These are phyloP conservation scores for Monosporascus cannonballus DNA, from an alignment of 2,329 filamentous ascomycete genomes.

Conservation along the genomic window DNA sequence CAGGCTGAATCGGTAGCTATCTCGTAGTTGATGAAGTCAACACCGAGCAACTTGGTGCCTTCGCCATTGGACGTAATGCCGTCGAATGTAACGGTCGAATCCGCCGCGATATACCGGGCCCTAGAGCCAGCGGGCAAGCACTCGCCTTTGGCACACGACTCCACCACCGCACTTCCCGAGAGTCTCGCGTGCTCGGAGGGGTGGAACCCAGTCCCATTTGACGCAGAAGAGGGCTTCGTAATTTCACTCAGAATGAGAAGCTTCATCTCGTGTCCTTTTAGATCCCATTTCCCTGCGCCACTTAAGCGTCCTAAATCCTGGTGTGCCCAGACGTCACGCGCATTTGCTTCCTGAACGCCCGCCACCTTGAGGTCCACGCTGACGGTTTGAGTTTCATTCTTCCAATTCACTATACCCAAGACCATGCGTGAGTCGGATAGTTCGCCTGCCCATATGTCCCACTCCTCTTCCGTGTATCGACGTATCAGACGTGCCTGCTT, in stretches of 20 bases:
- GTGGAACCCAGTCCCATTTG: conserved; percentile 1
- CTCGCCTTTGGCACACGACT: conserved; percentile 29
- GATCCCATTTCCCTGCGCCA: conserved; percentile 24
- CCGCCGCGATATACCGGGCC: conserved; percentile 30
- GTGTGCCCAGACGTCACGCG: conserved; percentile 34
- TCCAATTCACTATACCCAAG: conserved; percentile 44
- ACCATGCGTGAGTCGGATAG: conserved; percentile 37
- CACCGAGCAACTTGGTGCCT: conserved; percentile 34
- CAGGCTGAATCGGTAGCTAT: conserved; percentile 36
- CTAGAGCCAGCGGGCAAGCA: conserved; percentile 39
- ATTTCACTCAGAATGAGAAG: conserved; percentile 33
- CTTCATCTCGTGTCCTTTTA: conserved; percentile 33
- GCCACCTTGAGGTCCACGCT: conserved; percentile 33
- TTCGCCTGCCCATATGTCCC: conserved; percentile 45
- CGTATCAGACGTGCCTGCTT: conserved; percentile 44
- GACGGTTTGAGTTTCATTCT: conserved; percentile 34
- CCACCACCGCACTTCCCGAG: conserved; percentile 27
- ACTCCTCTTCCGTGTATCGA: conserved; percentile 41
- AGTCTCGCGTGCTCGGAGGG: conserved; percentile 26
- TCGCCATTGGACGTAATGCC: conserved; percentile 28
- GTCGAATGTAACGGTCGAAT: conserved; percentile 30
- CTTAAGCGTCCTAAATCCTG: conserved; percentile 27
- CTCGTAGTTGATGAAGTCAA: conserved; percentile 49
- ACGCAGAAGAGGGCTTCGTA: conserved; percentile 11
- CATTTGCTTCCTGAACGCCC: conserved; percentile 33